Percentiles rank a stretch among this genome's conserved stretches.
Conservation (phyloP, 163 green algal genomes). For the Chlorella variabilis region DNA sequence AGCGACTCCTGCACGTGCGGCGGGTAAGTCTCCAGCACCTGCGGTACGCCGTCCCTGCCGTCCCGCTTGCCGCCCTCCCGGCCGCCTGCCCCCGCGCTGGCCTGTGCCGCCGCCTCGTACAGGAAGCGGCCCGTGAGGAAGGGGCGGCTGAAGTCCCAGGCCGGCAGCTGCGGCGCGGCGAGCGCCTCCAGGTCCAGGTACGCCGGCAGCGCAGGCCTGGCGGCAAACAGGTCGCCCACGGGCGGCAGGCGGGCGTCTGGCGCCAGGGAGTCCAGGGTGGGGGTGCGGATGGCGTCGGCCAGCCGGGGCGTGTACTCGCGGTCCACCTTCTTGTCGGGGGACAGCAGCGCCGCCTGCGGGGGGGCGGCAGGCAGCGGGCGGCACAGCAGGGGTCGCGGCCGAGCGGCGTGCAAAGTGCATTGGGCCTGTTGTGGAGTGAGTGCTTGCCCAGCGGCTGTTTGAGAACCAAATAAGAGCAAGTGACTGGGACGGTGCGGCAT, state of each 20-base stretch:
- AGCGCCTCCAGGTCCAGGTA: background rate
- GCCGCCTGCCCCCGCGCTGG: background rate
- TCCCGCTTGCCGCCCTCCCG: background rate
- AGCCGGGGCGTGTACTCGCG: conserved; percentile 30
- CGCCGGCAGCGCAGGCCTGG: conserved; percentile 12
- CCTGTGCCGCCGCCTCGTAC: conserved; percentile 4
- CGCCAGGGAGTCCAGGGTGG: background rate
- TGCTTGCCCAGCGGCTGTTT: no score
- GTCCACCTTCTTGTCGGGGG: conserved; percentile 37
- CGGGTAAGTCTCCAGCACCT: conserved; percentile 48
- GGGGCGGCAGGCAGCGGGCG: background rate
- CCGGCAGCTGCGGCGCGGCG: conserved; percentile 27
- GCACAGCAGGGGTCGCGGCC: background rate
- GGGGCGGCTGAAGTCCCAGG: conserved; percentile 56
- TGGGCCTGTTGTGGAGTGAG: no score
- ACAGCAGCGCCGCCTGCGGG: conserved; percentile 11
- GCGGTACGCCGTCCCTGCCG: background rate
- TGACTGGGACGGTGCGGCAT: no score
- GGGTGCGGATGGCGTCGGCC: conserved; percentile 31
- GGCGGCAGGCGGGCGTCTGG: conserved; percentile 25
- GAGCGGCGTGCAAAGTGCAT: no score
- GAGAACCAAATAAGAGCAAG: no score
- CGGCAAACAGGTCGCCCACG: conserved; percentile 40
- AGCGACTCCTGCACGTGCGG: conserved; percentile 55
- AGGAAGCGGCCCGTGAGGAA: conserved; percentile 65